Base-by-base conservation (phyloP, 1,284 basidiomycete genomes). In the Boletus mariae region DNA sequence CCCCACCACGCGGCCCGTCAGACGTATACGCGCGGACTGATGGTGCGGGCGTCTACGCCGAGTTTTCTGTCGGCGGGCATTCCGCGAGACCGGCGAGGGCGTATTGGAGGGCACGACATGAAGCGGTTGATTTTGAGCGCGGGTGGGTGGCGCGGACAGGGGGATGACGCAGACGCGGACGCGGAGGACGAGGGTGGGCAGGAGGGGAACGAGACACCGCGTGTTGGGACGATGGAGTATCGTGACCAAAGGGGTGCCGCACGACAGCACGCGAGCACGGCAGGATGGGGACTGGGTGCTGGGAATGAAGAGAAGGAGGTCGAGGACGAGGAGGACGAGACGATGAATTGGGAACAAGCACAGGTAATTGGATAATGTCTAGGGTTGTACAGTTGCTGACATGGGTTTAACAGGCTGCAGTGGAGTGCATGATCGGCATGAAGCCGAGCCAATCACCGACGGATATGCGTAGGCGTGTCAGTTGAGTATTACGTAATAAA, bases 11-110 rank as follows among this genome's bases (percentile, higher is more conserved):
- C 35, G 4, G 53, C 57, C 61, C 59, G 64, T 47, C 51, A 67
- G 58, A 53, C 67, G 55, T 54, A 71, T 65, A 59, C 72, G 59
- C 57, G 69, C 41, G 64, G 59, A 37, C 57, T 59, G 29, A 68
- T 53, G 60, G 65, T 56, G 47, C 71, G 57, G 51, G 73, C 45
- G 70, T 79, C 59, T 75, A 68, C 85, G 0, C 84, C 84, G 0
- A 84, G 80, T 41, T 90, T 90, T 72, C 72, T 90, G 23, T 83
- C 84, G 3, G 84, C 81, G 2, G 84, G 82, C 5, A 70, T 80
- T 13, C 89, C 89, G 25, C 78, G 89, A 52, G 89, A 92, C 65
- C 75, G 89, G 23, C 75, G 89, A 28, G 89, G 89, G 4, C 78
- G 89, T 20, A 83, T 91, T 52, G 86, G 80, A 20, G 76, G 79